Conservation (phyloP, 2,329 filamentous ascomycete species). For the Fusarium sp. region DNA sequence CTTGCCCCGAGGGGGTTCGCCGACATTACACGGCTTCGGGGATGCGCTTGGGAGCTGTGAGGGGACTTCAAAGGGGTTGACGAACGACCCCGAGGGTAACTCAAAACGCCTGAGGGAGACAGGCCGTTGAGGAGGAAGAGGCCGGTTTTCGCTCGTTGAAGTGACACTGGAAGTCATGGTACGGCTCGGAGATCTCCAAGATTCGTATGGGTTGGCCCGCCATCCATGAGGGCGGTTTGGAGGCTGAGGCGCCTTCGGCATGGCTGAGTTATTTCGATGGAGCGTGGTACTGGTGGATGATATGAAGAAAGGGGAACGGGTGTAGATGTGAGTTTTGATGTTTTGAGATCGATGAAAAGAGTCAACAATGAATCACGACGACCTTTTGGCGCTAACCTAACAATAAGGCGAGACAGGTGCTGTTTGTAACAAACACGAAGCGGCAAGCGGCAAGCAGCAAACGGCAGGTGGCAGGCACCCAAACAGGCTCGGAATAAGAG, state of each 20-base stretch:
- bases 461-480: constrained; percentile 1
- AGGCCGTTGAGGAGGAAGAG: neutral
- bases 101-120: neutral
- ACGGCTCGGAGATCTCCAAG: neutral
- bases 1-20: neutral
- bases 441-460: neutral
- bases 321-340: neutral
- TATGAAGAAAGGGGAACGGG: neutral
- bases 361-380: too few relatives aligned
- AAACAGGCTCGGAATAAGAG: too few relatives aligned
- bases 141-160: too few relatives aligned
- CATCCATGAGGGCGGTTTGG: neutral
- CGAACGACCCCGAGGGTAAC: neutral
- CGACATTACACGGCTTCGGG: too few relatives aligned
- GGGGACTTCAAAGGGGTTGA: neutral
- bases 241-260: constrained; percentile 2
- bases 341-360: too few relatives aligned
- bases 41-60: neutral
- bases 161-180: too few relatives aligned
- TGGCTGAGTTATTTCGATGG: neutral
- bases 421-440: neutral
- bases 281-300: neutral
- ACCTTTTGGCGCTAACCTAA: too few relatives aligned
- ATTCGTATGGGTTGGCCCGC: neutral
- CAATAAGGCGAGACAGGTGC: neutral